Evolutionary conservation across 78 protist species (phyloP).

Genomic region (Anaeramoeba flamelloides): DNA sequence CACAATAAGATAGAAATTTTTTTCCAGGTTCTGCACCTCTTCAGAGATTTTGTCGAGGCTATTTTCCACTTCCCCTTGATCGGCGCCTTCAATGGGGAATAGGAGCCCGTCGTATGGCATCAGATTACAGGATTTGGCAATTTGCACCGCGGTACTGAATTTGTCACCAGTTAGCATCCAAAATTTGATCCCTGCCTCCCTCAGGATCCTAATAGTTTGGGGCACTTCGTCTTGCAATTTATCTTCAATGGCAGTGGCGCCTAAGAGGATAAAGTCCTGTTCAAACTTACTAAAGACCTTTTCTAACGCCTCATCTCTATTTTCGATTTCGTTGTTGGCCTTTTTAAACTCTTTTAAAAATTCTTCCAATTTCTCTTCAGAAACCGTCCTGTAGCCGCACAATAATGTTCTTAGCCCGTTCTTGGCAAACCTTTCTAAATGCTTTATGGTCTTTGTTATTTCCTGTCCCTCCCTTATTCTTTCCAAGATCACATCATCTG

Average conservation of each 20-base stretch:
- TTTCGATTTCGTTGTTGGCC: not conserved
- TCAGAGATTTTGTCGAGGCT: too few relatives aligned
- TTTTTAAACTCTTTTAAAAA: not conserved
- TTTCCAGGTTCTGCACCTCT: too few relatives aligned
- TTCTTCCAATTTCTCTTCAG: not conserved
- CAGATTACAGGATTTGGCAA: not conserved
- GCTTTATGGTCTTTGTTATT: not conserved
- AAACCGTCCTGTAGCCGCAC: not conserved
- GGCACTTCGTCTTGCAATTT: not conserved
- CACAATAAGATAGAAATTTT: not conserved
- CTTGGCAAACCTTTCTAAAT: not conserved
- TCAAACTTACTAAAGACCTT: not conserved
- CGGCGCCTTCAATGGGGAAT: not conserved
- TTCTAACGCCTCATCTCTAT: not conserved
- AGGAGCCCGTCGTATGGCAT: not conserved
- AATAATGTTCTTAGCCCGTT: not conserved
- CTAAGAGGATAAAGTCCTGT: not conserved
- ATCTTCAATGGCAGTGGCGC: not conserved
- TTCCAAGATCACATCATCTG: too few relatives aligned
- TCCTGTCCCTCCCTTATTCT: not conserved
- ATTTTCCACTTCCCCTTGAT: not conserved
- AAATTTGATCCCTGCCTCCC: not conserved
- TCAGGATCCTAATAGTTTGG: not conserved
- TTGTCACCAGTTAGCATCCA: not conserved
- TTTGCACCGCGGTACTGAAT: not conserved